A percentile compares a stretch with the other conserved stretches of the same genome.
Evolutionary conservation across 371 early-diverging fungal species (phyloP).

Genomic region (Mortierella sp.): DNA sequence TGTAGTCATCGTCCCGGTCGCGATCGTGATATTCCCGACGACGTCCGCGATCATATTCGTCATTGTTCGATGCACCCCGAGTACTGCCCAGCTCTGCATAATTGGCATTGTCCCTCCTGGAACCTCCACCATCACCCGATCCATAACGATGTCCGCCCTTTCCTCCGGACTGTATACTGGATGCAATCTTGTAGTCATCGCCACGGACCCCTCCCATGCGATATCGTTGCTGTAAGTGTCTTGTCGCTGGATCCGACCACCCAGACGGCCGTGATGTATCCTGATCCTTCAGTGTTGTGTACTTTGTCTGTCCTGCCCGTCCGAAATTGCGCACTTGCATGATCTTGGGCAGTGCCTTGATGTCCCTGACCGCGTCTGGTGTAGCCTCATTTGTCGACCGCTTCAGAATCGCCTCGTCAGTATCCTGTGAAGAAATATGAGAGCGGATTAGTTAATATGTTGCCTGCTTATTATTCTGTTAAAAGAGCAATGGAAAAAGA

Average conservation of each 20-base stretch:
- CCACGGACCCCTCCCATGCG: conserved; percentile 45
- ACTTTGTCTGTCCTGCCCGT: conserved; percentile 88
- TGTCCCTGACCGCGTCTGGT: conserved; percentile 75
- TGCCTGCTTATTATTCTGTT: background rate
- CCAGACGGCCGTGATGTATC: conserved; percentile 75
- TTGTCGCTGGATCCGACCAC: conserved; percentile 47
- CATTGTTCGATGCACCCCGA: conserved; percentile 1
- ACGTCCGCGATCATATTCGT: conserved; percentile 7
- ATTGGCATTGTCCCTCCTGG: conserved; percentile 33
- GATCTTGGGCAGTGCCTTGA: conserved; percentile 82
- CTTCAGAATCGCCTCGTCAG: conserved; percentile 71
- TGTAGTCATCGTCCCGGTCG: conserved; percentile 8
- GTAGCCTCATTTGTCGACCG: conserved; percentile 86
- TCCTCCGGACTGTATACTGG: conserved; percentile 23
- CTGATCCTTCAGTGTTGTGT: conserved; percentile 87
- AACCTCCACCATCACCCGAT: background rate
- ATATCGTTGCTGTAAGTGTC: conserved; percentile 28
- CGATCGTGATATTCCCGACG: conserved; percentile 23
- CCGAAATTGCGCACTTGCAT: conserved; percentile 96
- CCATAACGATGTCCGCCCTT: conserved; percentile 15
- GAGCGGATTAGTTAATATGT: background rate
- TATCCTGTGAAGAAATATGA: conserved; percentile 57
- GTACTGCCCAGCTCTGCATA: conserved; percentile 18
- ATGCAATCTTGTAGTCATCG: conserved; percentile 41
- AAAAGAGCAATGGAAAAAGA: too few relatives aligned